Evolutionary conservation across 257 asterid genomes (phyloP), one percentile per base, ranked within the genome.

Genomic region (Primulina eburnea): DNA sequence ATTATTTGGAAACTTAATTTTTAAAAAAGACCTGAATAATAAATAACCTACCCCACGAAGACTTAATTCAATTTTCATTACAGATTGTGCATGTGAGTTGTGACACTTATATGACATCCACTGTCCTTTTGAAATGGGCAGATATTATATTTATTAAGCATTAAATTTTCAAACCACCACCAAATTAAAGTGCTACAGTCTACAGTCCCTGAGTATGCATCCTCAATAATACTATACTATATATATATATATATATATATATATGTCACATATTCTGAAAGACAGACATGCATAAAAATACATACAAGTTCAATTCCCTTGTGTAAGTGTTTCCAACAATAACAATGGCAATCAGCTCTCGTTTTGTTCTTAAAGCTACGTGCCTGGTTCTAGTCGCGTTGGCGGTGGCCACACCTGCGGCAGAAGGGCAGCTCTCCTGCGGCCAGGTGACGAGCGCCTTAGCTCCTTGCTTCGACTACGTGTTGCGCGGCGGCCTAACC

Each of bases 401-500:
- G 73, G 65, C 21, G 70, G 60, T 62, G 34, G 57, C 34, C 16
- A 65, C 69, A 34, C 56, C 69, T 5, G 7, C 18, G 72, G 75
- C 43, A 67, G 76, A 69, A 12, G 53, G 71, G 77, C 59, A 52
- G 70, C 53, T 83, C 56, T 53, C 87, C 4, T 83, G 88, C 29
- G 78, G 80, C 52, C 7, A 11, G 60, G 85, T 83, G 73, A 71
- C 71, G 26, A 64, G 30, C 67, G 55, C 43, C 20, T 52, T 83
- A 69, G 77, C 78, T 5, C 85, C 88, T 12, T 83, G 88, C 77
- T 77, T 75, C 8, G 71, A 29, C 71, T 83, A 71, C 35, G 83
- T 83, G 35, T 9, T 76, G 67, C 12, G 21, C 8, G 83, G 88
- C 3, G 85, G 83, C 5, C 4, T 3, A 9, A 11, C n/a, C 6